phyloP scores from a whole-genome alignment of 1,284 basidiomycete genomes.

The Tylopilus sp. region DNA sequence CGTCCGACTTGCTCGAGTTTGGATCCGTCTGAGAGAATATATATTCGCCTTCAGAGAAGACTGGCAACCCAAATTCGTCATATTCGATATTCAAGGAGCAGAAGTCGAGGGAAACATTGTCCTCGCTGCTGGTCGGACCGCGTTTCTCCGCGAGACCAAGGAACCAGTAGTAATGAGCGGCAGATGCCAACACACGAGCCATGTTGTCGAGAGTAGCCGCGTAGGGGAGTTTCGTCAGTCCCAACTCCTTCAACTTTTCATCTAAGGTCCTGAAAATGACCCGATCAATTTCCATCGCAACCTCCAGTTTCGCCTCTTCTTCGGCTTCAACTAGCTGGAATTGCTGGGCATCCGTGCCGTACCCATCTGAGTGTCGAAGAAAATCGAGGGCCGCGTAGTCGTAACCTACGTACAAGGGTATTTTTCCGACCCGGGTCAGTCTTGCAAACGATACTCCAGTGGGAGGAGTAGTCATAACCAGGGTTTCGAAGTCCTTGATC shows the following conservation, averaged over 20 bases:
- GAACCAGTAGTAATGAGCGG: constrained; percentile 4
- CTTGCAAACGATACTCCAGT: background rate
- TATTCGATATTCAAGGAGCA: background rate
- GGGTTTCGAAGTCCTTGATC: constrained; percentile 1
- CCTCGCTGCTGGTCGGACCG: background rate
- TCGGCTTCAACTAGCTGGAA: background rate
- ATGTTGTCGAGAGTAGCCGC: background rate
- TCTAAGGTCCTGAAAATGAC: constrained; percentile 1
- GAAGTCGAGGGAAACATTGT: background rate
- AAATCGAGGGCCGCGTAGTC: background rate
- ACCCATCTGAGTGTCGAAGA: background rate
- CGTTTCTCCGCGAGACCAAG: background rate
- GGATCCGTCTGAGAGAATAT: background rate
- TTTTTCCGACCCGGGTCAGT: background rate
- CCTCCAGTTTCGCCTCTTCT: background rate
- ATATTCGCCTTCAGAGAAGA: background rate
- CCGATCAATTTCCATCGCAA: background rate
- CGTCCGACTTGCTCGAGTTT: background rate
- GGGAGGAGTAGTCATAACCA: too few species aligned
- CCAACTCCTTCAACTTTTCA: background rate
- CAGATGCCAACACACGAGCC: background rate
- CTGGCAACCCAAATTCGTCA: background rate
- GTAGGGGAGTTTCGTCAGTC: background rate
- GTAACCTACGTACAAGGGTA: background rate
- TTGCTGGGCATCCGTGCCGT: too few species aligned